phyloP scores from a whole-genome alignment of 2,329 filamentous ascomycete genomes.

The Massarina eburnea region DNA sequence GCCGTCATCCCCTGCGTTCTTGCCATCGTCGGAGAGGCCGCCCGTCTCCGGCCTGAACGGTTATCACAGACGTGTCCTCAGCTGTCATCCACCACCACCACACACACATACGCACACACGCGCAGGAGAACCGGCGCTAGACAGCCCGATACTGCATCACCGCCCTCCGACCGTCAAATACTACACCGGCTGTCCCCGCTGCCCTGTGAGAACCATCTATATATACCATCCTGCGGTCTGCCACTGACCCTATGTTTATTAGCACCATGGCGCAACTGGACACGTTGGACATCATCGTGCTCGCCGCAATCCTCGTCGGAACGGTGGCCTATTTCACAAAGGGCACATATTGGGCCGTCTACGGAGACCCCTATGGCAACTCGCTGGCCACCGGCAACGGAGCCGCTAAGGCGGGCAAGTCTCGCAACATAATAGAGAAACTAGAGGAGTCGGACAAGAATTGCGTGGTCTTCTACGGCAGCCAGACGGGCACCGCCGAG shows the following conservation, averaged over 20 bases:
- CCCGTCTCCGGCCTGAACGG: no score
- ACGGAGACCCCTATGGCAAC: conserved; percentile 84
- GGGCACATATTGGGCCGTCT: conserved; percentile 86
- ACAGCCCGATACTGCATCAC: conserved; percentile 19
- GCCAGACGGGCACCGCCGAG: conserved; percentile 96
- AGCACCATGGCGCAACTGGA: conserved; percentile 89
- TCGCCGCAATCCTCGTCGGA: conserved; percentile 79
- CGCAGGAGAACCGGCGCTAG: conserved; percentile 14
- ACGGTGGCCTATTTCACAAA: conserved; percentile 97
- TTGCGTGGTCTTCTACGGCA: conserved; percentile 97
- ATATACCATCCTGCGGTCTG: background rate
- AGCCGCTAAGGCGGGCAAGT: conserved; percentile 75
- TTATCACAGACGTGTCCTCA: no score
- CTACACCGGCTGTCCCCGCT: background rate
- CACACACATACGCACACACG: no score
- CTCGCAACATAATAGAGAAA: conserved; percentile 90
- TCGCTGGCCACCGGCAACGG: conserved; percentile 68
- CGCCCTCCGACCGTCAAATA: conserved; percentile 12
- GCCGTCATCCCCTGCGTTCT: no score
- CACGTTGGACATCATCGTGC: conserved; percentile 90
- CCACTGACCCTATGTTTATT: conserved; percentile 7
- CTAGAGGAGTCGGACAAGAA: conserved; percentile 96
- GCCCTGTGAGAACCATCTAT: background rate
- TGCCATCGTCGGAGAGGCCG: no score
- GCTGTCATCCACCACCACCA: no score